Evolutionary conservation across 495 filamentous ascomycete species (phyloP), one percentile per base, ranked within the genome.

Genomic region (Podospora australis): DNA sequence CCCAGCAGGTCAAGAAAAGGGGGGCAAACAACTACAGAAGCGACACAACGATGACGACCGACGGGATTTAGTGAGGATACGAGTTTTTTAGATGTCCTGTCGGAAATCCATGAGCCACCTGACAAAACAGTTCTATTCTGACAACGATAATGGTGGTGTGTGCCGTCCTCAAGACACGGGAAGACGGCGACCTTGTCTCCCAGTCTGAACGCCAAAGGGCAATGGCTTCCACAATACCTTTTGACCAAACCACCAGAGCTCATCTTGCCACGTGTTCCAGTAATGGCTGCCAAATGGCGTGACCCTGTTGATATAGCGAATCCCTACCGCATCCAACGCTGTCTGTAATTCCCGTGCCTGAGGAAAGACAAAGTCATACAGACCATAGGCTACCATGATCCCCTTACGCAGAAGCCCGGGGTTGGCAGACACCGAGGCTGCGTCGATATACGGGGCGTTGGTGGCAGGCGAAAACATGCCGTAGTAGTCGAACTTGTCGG

Each of bases 211-310:
- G n/a, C 32, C 32, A 39, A 29, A 34, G 48, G 39, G 50, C 22
- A 35, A 43, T 17, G 16, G 38, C 58, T 57, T 73, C 62, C 62
- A 65, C 39, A 65, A 20, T 1, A 61, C 59, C 46, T 56, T 60
- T 21, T 49, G 40, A 8, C 62, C 62, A 53, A 65, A 65, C 62
- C 56, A 63, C 62, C 62, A 65, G 36, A 65, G 47, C 52, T 59
- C 60, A 49, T 65, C 62, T 44, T 63, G 59, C 62, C 62, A 65
- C 6, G 62, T 65, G 39, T 65, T 65, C 62, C 62, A 65, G 28
- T 46, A 60, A 46, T 65, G 62, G 14, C 54, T 54, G 30, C 62
- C 59, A 44, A 58, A 58, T 30, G 62, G 62, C 47, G 62, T 54
- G 10, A 65, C 35, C 9, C 62, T 43, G 7, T 56, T 47, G 2